Evolutionary conservation across 75 land plant genomes (phyloP).

Genomic region (Gnetum montanum): DNA sequence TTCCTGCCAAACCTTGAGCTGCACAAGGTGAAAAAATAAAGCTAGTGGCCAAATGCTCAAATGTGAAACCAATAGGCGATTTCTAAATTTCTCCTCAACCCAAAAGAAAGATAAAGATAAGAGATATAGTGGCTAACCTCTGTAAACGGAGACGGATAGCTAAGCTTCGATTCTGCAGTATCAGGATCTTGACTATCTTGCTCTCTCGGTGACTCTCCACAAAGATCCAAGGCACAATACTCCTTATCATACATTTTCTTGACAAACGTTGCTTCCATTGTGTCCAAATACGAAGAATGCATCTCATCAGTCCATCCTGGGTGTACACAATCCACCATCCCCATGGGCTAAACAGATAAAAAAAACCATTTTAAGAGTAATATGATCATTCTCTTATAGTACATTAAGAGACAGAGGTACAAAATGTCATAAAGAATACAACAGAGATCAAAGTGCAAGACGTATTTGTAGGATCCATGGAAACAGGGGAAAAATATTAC

Average conservation of each 20-base stretch:
- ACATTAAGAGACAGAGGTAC: background rate
- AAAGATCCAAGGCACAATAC: conserved; percentile 4
- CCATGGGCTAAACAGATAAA: background rate
- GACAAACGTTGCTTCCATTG: conserved; percentile 44
- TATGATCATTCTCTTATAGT: background rate
- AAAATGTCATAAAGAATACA: background rate
- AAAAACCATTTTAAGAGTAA: background rate
- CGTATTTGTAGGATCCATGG: background rate
- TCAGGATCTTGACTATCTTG: background rate
- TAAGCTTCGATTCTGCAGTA: conserved; percentile 4
- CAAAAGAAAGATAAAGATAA: background rate
- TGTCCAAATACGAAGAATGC: conserved; percentile 29
- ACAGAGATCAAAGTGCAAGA: background rate
- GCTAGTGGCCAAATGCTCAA: background rate
- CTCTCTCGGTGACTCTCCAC: background rate
- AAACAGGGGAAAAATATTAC: background rate
- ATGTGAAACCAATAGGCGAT: background rate
- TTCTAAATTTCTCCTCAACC: background rate
- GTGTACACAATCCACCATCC: conserved; percentile 1
- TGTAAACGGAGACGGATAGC: conserved; percentile 7
- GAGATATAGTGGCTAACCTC: background rate
- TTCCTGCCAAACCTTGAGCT: conserved; percentile 10
- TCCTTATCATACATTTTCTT: conserved; percentile 26
- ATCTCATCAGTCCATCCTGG: conserved; percentile 40
- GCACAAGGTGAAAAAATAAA: background rate